Conservation (phyloP, 495 filamentous ascomycete genomes). For the Annulohypoxylon stygium region DNA sequence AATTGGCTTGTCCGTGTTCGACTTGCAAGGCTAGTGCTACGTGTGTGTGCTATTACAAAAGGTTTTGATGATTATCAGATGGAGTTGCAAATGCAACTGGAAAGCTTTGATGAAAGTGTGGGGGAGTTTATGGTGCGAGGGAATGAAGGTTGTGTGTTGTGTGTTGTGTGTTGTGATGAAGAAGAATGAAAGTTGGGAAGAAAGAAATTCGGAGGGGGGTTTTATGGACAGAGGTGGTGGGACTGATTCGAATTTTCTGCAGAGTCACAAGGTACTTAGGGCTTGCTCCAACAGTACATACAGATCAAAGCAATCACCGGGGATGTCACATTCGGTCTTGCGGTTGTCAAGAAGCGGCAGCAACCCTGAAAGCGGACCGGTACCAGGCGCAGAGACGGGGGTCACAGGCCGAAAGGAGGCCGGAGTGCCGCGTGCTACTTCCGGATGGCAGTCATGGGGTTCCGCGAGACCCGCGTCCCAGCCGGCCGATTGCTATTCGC, state of each 20-base stretch:
- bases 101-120: not conserved
- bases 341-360: not conserved
- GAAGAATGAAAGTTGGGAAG: constrained; percentile 2
- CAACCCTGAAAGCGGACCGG: not conserved
- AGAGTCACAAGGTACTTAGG: not conserved
- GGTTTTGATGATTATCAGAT: not conserved
- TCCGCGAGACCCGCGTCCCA: not conserved
- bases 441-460: not conserved
- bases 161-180: not conserved
- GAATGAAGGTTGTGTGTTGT: not conserved
- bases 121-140: not conserved
- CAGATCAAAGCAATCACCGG: not conserved
- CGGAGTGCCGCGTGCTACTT: not conserved
- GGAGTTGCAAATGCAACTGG: not conserved
- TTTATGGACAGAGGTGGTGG: not conserved
- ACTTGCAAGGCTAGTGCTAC: not conserved
- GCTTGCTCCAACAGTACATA: not conserved
- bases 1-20: not conserved
- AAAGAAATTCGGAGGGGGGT: not conserved
- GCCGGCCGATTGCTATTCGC: not conserved
- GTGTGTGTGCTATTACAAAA: not conserved
- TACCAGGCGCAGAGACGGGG: not conserved
- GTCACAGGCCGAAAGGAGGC: not conserved
- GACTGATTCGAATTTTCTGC: constrained; percentile 2
- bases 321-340: not conserved